Conservation (phyloP, 345 rosid species). For the Heritiera littoralis region DNA sequence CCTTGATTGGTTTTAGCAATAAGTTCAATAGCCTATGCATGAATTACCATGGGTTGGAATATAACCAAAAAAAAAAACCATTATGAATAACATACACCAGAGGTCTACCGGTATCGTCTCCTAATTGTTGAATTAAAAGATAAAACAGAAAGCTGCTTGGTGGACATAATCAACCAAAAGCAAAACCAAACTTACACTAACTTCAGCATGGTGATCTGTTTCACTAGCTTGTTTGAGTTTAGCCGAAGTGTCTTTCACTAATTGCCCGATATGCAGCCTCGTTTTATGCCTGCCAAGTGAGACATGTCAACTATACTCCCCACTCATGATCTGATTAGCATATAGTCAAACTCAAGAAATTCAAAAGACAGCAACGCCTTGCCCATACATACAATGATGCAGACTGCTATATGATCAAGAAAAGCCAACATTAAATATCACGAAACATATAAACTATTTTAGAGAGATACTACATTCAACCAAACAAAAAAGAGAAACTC, state of each 20-base stretch:
- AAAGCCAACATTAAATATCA: neutral
- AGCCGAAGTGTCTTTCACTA: slow-evolving; percentile 92
- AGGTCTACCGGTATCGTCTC: neutral
- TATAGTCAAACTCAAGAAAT: slow-evolving; percentile 12
- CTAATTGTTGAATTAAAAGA: neutral
- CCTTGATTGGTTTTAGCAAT: neutral
- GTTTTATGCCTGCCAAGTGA: slow-evolving; percentile 71
- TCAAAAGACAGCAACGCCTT: neutral
- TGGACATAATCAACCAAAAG: slow-evolving; percentile 11
- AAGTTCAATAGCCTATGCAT: neutral
- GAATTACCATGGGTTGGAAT: neutral
- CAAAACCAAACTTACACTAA: slow-evolving; percentile 51
- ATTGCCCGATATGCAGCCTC: slow-evolving; percentile 72
- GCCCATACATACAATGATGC: neutral
- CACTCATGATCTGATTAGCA: neutral
- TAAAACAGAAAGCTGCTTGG: neutral
- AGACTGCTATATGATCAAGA: neutral
- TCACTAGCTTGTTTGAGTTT: slow-evolving; percentile 92
- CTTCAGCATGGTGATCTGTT: slow-evolving; percentile 73
- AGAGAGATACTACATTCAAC: neutral
- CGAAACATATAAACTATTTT: neutral
- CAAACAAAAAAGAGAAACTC: neutral
- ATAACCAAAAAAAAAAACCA: slow-evolving; percentile 10
- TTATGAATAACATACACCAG: neutral
- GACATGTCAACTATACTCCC: neutral